Evolutionary conservation across 169 alveolate species (phyloP).

Genomic region (Perkinsus chesapeaki): DNA sequence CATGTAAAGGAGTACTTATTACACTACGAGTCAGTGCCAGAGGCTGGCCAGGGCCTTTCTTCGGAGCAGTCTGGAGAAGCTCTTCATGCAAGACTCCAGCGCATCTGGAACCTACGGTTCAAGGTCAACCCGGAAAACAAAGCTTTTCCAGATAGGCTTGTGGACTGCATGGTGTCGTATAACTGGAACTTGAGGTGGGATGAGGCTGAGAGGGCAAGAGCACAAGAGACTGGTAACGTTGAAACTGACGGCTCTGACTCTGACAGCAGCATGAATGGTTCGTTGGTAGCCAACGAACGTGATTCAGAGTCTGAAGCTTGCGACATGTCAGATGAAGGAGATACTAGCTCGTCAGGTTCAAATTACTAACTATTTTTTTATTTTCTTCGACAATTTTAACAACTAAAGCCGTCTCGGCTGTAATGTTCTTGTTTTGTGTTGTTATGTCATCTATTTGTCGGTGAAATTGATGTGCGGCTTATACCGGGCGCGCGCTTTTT

Average conservation of each 20-base stretch:
- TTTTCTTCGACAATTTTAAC: too few relatives aligned
- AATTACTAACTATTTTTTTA: neutral
- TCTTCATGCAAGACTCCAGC: neutral
- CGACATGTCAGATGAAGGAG: neutral
- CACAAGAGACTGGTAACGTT: too few relatives aligned
- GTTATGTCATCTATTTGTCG: neutral
- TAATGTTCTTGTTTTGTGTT: neutral
- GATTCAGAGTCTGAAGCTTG: neutral
- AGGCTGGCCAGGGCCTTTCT: neutral
- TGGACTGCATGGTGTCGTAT: neutral
- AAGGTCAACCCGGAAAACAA: neutral
- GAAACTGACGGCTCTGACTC: neutral
- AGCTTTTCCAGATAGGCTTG: neutral
- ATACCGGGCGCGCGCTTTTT: neutral
- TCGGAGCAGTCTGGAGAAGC: neutral
- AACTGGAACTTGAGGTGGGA: neutral
- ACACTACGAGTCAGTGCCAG: neutral
- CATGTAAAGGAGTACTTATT: neutral
- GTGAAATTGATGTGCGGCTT: neutral
- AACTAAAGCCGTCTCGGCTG: too few relatives aligned
- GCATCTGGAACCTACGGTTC: neutral
- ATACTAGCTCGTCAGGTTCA: neutral
- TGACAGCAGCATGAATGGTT: neutral
- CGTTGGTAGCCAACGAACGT: neutral
- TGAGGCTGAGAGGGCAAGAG: neutral